Evolutionary conservation across 2,329 filamentous ascomycete species (phyloP), one percentile per base, ranked within the genome.

Genomic region (Colletotrichum orbiculare): DNA sequence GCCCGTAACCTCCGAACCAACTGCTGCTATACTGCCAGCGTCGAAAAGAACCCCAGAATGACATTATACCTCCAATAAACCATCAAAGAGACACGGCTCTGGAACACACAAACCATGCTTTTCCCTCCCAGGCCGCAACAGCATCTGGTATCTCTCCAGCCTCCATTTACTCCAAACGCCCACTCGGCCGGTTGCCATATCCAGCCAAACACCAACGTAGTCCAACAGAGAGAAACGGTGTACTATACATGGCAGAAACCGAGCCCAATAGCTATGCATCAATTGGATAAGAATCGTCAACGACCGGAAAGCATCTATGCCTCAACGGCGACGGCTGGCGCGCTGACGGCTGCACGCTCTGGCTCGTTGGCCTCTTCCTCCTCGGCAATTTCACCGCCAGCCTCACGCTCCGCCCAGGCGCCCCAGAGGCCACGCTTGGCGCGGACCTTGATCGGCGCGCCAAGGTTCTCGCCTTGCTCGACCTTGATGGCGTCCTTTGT

Each of bases 401-500:
- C 87, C 75, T 90, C 87, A 42, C 85, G 83, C 82, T 98, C 96
- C 1, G 96, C 96, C 96, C 96, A 99, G 42, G 91, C 89, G 56
- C 95, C 96, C 95, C 96, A 99, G 2, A 99, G 89, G n/a, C 93
- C 95, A 71, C 93, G 88, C 86, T 99, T 99, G 64, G 91, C 94
- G 70, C 93, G 86, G 64, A 99, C 91, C 64, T 90, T 86, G 73
- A 99, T 93, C 12, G 91, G 87, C 3, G 89, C 91, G 54, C 94
- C 94, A 34, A 98, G 86, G 42, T 85, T 86, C 67, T 89, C 83
- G 53, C 87, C 86, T 78, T 99, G 96, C 75, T 98, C 95, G 34
- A 98, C 93, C 79, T 97, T 97, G 80, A 99, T 92, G 35, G 96
- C 96, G 75, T 99, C 96, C 81, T 99, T 99, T 46, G 96, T 99